Base-by-base conservation (phyloP, 805 yeast genomes). In the Kazachstania taianensis region DNA sequence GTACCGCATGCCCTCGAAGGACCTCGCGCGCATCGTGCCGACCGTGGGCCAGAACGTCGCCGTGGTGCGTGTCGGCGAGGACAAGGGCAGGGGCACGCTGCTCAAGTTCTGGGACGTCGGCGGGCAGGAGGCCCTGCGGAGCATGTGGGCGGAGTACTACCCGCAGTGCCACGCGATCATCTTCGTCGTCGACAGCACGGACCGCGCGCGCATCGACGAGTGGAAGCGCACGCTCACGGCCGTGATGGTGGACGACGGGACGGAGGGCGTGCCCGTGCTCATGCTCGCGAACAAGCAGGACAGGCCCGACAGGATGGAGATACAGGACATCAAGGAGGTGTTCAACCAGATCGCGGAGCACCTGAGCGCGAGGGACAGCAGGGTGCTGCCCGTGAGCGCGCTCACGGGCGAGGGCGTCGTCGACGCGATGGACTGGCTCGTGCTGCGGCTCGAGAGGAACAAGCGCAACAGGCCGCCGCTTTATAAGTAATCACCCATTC, bases 211-310 rank as follows among this genome's bases (percentile, higher is more conserved):
- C 39, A 72, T 89, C 35, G 78, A 81, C 43, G 96, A 87, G 58
- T 86, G 95, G 60, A 70, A 75, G 45, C 73, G 73, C 17, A 76
- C 79, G 2, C 63, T 86, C 36, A 58, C 66, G 13, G 46, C 61
- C 2, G 57, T 74, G 14, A 77, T 85, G 53, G 65, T 69, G 33
- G 70, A 70, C 53, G 82, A 78, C 40, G 66, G 66, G 14, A 63
- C 72, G 10, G 83, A 78, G 38, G 86, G 94, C 20, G 79, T 86
- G 13, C 98, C 97, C 1, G 75, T 89, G 7, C 66, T 89, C 39
- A 89, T 89, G 96, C 67, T 89, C 51, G 97, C 96, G 6, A 89
- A 92, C 57, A 92, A 92, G 56, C 96, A 87, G 62, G 97, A 92
- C 53, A 56, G 76, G 24, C 75, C 73, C 38, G 77, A 73, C 33